Evolutionary conservation across 352 stramenopile species (phyloP), one percentile per base, ranked within the genome.

Genomic region (Globisporangium alternatum): DNA sequence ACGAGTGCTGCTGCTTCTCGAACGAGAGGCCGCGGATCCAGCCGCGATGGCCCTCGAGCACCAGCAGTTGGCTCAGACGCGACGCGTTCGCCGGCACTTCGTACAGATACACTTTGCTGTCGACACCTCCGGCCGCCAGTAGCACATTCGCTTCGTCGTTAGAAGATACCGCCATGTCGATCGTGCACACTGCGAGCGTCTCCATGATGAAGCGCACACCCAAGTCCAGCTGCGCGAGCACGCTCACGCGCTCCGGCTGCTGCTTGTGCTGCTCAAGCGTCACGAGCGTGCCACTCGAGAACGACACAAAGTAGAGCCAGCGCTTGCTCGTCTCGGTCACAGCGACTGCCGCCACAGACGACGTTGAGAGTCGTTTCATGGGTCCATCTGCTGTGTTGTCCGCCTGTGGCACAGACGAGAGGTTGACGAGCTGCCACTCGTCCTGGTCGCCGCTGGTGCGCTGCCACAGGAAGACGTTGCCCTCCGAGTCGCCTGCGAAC

Each of bases 21-120:
- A 93, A 90, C n/a, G 76, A 69, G 15, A 93, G 60, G n/a, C 76
- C 76, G 5, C 80, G 81, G 49, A 93, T 75, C 85, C 85, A 93
- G 10, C 75, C 83, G 28, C 73, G 73, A 67, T 92, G 85, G 5
- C 85, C 85, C 57, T 83, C 71, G 25, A 90, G 63, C 33, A 72
- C 62, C 45, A 89, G 43, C 56, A 89, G 60, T 48, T 62, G 69
- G 53, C 51, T 67, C 12, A 89, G 25, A 5, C 25, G 31, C 0
- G 52, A 51, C 13, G 53, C 15, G 15, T 52, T 56, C 10, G 37
- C 39, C 0, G 74, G 58, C 17, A 92, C 44, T 51, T 89, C 80
- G 45, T 86, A 83, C 21, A 93, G 30, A 70, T 91, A 70, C 31
- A 92, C 74, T 52, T 88, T 85, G 56, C 67, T 63, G 48, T 93